Conservation (phyloP, 2,329 filamentous ascomycete species). For the Talaromyces islandicus region DNA sequence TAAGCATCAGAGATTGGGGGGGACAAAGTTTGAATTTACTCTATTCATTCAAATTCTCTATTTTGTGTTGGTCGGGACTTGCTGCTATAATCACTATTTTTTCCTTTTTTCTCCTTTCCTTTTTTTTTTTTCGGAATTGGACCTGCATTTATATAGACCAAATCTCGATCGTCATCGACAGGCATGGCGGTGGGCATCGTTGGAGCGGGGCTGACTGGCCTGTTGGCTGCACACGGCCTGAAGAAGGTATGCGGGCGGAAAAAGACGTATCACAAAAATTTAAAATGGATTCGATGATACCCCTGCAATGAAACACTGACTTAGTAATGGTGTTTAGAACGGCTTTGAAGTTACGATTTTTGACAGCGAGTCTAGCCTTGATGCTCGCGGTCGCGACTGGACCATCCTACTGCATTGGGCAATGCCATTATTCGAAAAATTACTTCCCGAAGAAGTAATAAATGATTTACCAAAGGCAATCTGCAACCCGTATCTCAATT, state of each 20-base stretch:
- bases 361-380: slow-evolving; percentile 1
- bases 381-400: slow-evolving; percentile 6
- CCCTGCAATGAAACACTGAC: neutral
- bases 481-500: slow-evolving; percentile 7
- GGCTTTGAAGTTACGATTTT: slow-evolving; percentile 2
- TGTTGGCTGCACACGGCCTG: slow-evolving; percentile 8
- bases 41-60: no score
- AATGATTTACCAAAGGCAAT: neutral
- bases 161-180: neutral
- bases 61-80: no score
- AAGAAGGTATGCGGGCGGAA: neutral
- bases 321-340: neutral
- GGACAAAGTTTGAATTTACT: no score
- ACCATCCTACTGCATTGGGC: slow-evolving; percentile 9
- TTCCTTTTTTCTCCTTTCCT: no score
- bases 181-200: slow-evolving; percentile 5
- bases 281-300: neutral
- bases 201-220: slow-evolving; percentile 5
- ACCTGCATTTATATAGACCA: neutral
- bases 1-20: no score
- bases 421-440: neutral
- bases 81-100: no score
- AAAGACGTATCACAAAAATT: neutral
- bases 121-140: no score
- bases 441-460: slow-evolving; percentile 1